Evolutionary conservation across 2,329 filamentous ascomycete genomes (phyloP), one percentile per base, ranked within the genome.

Genomic region (Pseudogymnoascus sp.): DNA sequence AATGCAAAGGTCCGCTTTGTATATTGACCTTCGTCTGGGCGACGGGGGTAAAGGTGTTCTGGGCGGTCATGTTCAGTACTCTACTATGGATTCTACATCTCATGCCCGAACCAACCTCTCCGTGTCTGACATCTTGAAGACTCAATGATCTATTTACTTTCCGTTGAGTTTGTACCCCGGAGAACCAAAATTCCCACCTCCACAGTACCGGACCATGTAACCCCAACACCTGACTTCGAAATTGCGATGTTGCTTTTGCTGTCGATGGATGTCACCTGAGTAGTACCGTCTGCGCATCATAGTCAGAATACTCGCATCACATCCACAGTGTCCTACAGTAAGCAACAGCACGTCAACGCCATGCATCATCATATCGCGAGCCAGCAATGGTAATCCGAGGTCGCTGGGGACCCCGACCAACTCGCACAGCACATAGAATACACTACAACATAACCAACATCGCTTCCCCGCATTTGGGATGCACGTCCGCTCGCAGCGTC

Each of bases 191-290:
- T 29, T 49, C 8, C 43, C 43, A 49, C 7, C 43, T 49, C 43
- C 43, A 49, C 43, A 49, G 43, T 49, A 49, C 43, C 43, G 43
- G 43, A 23, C 43, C 23, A 49, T 49, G 43, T 49, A 49, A 49
- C 43, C 23, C 23, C 23, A 49, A 29, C 43, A 16, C 23, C 43
- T 49, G 43, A 49, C 43, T 29, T 49, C 2, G 23, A 49, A 49
- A 49, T 49, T 49, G 23, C 43, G 23, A 49, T 29, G 23, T 16
- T n/a, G 12, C 23, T 29, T 29, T 16, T 29, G 21, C 4, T 49
- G 14, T 26, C 23, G 14, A n/a, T 29, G 12, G 43, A 49, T 29
- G 43, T 49, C 43, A 49, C 43, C 43, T 49, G 43, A 29, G 43
- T 49, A 14, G 23, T 49, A 49, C 21, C 43, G 11, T 16, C 43